Evolutionary conservation across 352 stramenopile genomes (phyloP).

Genomic region (Phytophthora capsici): DNA sequence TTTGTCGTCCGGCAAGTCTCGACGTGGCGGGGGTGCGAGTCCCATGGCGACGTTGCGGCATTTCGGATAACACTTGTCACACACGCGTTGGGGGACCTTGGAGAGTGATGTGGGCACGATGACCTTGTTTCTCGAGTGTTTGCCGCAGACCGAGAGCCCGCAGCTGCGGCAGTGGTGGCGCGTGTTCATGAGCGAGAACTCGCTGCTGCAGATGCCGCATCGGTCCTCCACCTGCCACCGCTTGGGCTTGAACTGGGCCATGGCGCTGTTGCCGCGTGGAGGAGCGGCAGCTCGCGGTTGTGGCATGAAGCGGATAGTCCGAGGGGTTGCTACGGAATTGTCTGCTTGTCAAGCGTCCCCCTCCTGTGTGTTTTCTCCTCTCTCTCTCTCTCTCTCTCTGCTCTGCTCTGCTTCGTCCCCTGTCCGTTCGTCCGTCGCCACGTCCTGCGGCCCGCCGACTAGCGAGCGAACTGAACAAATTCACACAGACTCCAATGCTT

Average conservation of each 20-base stretch:
- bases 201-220: conserved; percentile 65
- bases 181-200: conserved; percentile 68
- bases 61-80: conserved; percentile 68
- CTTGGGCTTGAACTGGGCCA: conserved; percentile 64
- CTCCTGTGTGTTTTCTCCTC: neutral
- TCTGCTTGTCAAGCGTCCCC: conserved; percentile 9
- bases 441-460: conserved; percentile 26
- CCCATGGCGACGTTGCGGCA: conserved; percentile 37
- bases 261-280: conserved; percentile 45
- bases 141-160: conserved; percentile 75
- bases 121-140: conserved; percentile 73
- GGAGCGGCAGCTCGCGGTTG: conserved; percentile 27
- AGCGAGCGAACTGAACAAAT: conserved; percentile 34
- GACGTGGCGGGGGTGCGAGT: conserved; percentile 16
- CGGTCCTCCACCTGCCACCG: conserved; percentile 64
- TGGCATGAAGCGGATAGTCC: conserved; percentile 22
- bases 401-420: neutral
- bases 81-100: conserved; percentile 72
- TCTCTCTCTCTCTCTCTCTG: neutral
- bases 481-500: conserved; percentile 8
- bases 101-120: conserved; percentile 74
- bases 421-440: conserved; percentile 8
- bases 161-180: conserved; percentile 85
- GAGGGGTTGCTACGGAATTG: conserved; percentile 14
- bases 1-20: conserved; percentile 23